phyloP scores from a whole-genome alignment of 768 basidiomycete genomes.

The Rossbeevera mucosa region DNA sequence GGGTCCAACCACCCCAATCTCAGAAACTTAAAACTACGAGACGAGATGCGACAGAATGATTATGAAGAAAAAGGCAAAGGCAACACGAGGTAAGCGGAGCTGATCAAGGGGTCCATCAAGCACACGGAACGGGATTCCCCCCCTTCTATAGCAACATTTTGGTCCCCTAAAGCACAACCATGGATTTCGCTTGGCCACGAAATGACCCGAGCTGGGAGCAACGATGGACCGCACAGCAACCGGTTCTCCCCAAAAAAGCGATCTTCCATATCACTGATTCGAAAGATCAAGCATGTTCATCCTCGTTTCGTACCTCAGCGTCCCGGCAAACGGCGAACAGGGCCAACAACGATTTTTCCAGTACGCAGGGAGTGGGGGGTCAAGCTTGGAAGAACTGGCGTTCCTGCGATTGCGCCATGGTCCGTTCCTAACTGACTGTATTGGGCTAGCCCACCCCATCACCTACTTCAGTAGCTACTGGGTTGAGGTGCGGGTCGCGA shows the following conservation, averaged over 20 bases:
- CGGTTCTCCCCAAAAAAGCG: neutral
- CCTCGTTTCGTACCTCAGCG: neutral
- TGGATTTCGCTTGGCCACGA: neutral
- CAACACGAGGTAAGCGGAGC: neutral
- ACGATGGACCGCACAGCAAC: neutral
- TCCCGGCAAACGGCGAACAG: neutral
- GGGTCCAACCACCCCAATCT: neutral
- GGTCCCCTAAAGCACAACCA: neutral
- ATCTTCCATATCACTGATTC: neutral
- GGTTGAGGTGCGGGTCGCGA: conserved; percentile 17
- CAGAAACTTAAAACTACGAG: neutral
- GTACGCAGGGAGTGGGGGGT: neutral
- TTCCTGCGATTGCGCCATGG: neutral
- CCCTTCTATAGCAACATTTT: neutral
- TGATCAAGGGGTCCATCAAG: neutral
- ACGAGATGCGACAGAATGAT: neutral
- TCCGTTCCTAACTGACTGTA: neutral
- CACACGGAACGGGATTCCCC: neutral
- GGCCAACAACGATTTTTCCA: too few relatives aligned
- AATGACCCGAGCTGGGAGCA: neutral
- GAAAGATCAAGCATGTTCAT: neutral
- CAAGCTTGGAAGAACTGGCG: neutral
- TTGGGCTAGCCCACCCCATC: neutral
- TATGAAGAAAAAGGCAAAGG: neutral
- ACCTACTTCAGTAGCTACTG: conserved; percentile 9